phyloP scores from a whole-genome alignment of 2,329 filamentous ascomycete genomes.

The Botrytis aclada region DNA sequence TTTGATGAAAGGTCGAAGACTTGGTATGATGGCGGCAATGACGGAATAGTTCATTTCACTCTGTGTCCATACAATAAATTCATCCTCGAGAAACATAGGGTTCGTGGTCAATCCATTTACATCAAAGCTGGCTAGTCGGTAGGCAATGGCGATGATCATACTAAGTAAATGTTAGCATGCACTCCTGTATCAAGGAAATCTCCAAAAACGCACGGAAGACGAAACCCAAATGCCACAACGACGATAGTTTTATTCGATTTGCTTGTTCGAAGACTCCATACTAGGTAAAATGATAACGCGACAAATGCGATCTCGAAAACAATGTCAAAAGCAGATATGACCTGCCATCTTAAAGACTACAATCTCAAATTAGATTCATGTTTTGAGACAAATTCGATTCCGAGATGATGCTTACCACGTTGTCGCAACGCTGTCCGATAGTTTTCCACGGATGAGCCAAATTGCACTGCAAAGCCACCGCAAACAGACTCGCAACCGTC shows the following conservation, averaged over 20 bases:
- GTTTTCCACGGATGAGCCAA: slow-evolving; percentile 41
- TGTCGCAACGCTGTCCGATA: slow-evolving; percentile 35
- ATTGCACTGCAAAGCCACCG: slow-evolving; percentile 43
- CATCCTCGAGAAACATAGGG: slow-evolving; percentile 40
- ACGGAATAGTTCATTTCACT: slow-evolving; percentile 44
- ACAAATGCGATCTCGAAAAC: slow-evolving; percentile 42
- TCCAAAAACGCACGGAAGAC: slow-evolving; percentile 39
- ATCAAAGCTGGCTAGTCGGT: slow-evolving; percentile 41
- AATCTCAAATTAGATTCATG: neutral
- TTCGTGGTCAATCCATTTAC: slow-evolving; percentile 37
- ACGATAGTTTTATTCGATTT: slow-evolving; percentile 41
- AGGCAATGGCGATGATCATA: slow-evolving; percentile 41
- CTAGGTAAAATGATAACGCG: slow-evolving; percentile 40
- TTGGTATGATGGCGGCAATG: slow-evolving; percentile 44
- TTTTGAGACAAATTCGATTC: neutral
- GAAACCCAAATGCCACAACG: slow-evolving; percentile 41
- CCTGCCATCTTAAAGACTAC: slow-evolving; percentile 42
- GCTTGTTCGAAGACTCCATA: slow-evolving; percentile 41
- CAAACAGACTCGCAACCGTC: slow-evolving; percentile 42
- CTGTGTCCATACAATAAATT: slow-evolving; percentile 41
- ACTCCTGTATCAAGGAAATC: neutral
- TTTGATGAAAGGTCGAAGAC: slow-evolving; percentile 45
- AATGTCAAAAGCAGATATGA: slow-evolving; percentile 42
- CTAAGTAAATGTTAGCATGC: slow-evolving; percentile 30
- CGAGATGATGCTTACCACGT: slow-evolving; percentile 7